These are phyloP conservation scores for Tetrahymena elliotti DNA, from an alignment of 73 alveolate genomes.

Conservation along the genomic window DNA sequence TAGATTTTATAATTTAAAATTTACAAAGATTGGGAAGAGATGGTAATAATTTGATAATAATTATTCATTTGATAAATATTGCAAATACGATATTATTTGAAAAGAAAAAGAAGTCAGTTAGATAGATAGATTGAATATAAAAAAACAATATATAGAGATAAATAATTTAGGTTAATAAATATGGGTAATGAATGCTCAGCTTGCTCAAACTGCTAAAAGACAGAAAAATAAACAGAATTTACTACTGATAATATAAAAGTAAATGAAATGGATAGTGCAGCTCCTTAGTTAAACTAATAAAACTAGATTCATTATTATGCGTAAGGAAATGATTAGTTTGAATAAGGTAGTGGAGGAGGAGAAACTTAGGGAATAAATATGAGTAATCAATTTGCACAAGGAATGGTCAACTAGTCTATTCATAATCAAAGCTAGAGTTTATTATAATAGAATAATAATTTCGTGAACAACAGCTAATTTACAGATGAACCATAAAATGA, in stretches of 20 bases:
- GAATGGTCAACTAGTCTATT: neutral
- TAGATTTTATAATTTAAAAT: neutral
- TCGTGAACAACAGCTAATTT: neutral
- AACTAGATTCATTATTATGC: neutral
- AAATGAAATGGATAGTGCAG: neutral
- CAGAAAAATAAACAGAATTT: neutral
- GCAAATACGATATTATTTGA: neutral
- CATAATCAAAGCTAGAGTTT: neutral
- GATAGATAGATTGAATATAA: neutral
- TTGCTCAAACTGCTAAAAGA: neutral
- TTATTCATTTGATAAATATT: neutral
- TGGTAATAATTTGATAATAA: neutral
- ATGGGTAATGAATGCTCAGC: constrained; percentile 1
- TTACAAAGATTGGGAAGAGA: neutral
- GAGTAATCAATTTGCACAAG: neutral
- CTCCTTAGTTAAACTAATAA: neutral
- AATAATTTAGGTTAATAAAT: neutral
- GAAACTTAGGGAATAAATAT: neutral
- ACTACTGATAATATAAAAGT: neutral
- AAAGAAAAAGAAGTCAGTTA: neutral
- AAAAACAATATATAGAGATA: neutral
- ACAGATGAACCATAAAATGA: neutral
- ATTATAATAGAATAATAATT: neutral
- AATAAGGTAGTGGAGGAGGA: neutral
- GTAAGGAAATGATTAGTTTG: neutral